Evolutionary conservation across 2,329 filamentous ascomycete genomes (phyloP).

Genomic region (Chaetomium globosum): DNA sequence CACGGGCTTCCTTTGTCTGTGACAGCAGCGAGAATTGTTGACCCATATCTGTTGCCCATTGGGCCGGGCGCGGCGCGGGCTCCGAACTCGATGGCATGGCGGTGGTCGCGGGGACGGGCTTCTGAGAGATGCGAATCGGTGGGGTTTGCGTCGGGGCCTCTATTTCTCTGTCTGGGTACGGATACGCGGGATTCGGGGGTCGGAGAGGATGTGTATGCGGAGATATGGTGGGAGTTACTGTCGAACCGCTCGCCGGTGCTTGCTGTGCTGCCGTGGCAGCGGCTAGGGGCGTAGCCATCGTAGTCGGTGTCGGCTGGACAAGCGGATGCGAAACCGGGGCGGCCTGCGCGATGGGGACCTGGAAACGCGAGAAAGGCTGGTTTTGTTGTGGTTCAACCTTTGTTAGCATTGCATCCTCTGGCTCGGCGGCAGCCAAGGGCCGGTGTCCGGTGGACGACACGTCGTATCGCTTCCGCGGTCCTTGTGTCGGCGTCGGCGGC

Average conservation of each 20-base stretch:
- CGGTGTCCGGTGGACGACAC: conserved; percentile 47
- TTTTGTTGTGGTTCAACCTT: conserved; percentile 49
- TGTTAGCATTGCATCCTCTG: conserved; percentile 49
- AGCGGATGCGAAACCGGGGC: conserved; percentile 37
- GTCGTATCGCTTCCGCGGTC: conserved; percentile 57
- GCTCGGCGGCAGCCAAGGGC: conserved; percentile 55
- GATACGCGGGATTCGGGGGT: conserved; percentile 47
- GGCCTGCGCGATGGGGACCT: conserved; percentile 43
- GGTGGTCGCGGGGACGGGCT: conserved; percentile 40
- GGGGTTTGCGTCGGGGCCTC: conserved; percentile 41
- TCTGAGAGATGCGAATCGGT: conserved; percentile 48
- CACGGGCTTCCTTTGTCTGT: conserved; percentile 31
- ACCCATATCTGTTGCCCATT: conserved; percentile 30
- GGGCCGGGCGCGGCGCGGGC: conserved; percentile 31
- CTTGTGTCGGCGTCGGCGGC: conserved; percentile 59
- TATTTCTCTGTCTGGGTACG: conserved; percentile 51
- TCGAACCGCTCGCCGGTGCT: conserved; percentile 38
- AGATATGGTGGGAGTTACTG: conserved; percentile 50
- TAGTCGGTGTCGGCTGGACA: conserved; percentile 32
- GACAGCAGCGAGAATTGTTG: conserved; percentile 29
- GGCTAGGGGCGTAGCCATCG: conserved; percentile 33
- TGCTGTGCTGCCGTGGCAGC: conserved; percentile 36
- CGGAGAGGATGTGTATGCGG: conserved; percentile 51
- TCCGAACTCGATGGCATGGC: conserved; percentile 41
- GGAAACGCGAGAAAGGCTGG: conserved; percentile 39